Conservation (phyloP, 495 filamentous ascomycete species). For the Neurospora tetrasperma region DNA sequence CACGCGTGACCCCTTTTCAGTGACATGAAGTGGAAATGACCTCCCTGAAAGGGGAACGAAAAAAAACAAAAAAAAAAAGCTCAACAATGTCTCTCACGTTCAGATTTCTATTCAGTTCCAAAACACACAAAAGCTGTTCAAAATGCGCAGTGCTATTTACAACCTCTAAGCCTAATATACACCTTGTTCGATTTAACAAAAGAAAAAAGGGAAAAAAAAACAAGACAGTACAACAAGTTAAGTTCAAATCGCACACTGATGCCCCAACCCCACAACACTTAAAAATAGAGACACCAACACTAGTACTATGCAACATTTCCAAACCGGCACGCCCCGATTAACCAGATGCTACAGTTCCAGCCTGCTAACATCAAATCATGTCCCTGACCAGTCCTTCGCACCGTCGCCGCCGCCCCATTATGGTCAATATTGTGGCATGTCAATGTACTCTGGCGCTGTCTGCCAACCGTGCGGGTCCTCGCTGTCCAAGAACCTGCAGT, state of each 20-base stretch:
- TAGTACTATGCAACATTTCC: neutral
- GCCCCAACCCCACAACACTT: neutral
- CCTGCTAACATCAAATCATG: neutral
- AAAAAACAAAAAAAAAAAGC: neutral
- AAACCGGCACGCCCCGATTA: neutral
- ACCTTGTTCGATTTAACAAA: neutral
- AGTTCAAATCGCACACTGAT: neutral
- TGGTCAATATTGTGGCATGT: neutral
- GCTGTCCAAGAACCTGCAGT: constrained; percentile 15
- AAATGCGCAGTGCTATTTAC: neutral
- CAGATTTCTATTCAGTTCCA: neutral
- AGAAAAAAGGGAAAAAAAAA: neutral
- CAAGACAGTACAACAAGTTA: neutral
- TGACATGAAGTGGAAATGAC: too few species aligned
- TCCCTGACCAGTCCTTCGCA: neutral
- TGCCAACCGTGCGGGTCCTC: constrained; percentile 18
- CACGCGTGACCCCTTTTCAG: neutral
- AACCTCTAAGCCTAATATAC: neutral
- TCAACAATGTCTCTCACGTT: neutral
- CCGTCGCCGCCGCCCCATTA: neutral
- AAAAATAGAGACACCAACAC: neutral
- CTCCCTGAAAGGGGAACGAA: neutral
- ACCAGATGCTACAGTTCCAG: neutral
- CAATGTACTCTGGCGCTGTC: neutral
- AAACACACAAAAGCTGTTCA: neutral